A percentile compares a stretch with the other conserved stretches of the same genome.
phyloP scores from a whole-genome alignment of 176 grass and related monocot genomes.

The Musa schizocarpa region DNA sequence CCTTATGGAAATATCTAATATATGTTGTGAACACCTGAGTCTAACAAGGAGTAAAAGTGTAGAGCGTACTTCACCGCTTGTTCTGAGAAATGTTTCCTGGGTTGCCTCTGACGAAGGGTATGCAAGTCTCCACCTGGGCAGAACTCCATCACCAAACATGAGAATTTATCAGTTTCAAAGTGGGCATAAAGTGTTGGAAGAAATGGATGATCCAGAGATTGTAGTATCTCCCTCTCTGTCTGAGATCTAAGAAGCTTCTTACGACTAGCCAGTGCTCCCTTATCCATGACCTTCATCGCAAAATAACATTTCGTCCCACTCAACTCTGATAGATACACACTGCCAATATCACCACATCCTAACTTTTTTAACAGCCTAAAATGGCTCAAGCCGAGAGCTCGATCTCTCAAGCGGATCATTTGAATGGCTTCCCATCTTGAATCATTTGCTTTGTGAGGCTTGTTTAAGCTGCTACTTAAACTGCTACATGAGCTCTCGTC shows the following conservation, averaged over 20 bases:
- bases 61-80: background rate
- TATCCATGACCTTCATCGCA: background rate
- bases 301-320: background rate
- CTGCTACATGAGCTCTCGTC: background rate
- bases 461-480: background rate
- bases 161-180: conserved; percentile 2
- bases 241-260: conserved; percentile 5
- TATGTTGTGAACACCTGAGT: background rate
- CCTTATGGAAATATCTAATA: background rate
- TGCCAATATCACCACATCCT: background rate
- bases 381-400: background rate
- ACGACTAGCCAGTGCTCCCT: background rate
- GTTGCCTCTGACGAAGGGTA: background rate
- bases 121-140: background rate
- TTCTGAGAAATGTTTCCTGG: conserved; percentile 3
- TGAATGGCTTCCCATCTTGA: background rate
- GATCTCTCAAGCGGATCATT: background rate
- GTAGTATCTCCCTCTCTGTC: background rate
- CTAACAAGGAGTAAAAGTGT: background rate
- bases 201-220: conserved; percentile 1
- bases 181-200: background rate
- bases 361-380: background rate
- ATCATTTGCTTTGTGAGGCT: background rate
- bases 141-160: conserved; percentile 3
- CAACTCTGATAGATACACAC: background rate